phyloP scores from a whole-genome alignment of 108 stramenopile genomes.

The Parmales sp. region DNA sequence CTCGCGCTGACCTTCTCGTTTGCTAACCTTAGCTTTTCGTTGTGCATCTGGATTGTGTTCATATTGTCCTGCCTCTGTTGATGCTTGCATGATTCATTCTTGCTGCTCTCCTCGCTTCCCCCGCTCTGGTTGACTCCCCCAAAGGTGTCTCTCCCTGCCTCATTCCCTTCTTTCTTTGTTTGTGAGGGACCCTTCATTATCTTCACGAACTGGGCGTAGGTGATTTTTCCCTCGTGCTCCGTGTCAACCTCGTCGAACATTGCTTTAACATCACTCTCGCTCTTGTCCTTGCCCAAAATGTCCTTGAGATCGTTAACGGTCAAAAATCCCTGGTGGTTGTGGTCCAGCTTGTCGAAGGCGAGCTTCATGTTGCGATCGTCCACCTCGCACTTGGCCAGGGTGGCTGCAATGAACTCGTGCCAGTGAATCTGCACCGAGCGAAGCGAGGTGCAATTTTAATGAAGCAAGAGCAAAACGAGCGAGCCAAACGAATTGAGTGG shows the following conservation, averaged over 20 bases:
- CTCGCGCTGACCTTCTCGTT: no score
- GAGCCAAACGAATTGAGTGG: no score
- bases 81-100: no score
- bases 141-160: no score
- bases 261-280: neutral
- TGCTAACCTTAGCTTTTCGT: no score
- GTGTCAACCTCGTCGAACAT: constrained; percentile 10
- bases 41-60: no score
- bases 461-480: neutral
- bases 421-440: neutral
- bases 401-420: constrained; percentile 8
- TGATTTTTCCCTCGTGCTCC: constrained; percentile 7
- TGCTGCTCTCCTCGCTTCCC: no score
- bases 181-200: no score
- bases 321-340: neutral
- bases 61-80: no score
- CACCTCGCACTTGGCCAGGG: constrained; percentile 9
- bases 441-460: neutral
- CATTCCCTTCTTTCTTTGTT: no score
- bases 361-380: constrained; percentile 7
- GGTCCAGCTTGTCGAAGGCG: constrained; percentile 6
- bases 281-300: neutral
- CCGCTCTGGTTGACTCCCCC: no score
- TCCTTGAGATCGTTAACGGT: neutral
- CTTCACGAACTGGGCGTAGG: neutral